A percentile compares a stretch with the other conserved stretches of the same genome.
phyloP scores from a whole-genome alignment of 768 basidiomycete species.

The Phylloporus sp. region DNA sequence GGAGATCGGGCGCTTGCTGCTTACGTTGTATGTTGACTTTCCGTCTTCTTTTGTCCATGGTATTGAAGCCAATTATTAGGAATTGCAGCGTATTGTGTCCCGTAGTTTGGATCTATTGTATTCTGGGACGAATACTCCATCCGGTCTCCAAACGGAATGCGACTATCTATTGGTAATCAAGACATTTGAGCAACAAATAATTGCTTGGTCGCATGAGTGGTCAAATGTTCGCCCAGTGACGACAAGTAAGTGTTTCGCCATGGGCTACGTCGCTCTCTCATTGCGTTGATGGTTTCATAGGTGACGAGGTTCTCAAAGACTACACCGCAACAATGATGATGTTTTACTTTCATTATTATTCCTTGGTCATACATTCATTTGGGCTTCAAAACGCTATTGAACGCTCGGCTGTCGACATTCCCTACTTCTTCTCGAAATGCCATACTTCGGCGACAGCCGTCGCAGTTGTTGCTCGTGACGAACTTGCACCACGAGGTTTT shows the following conservation, averaged over 20 bases:
- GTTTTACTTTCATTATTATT: constrained; percentile 83
- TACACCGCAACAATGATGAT: constrained; percentile 35
- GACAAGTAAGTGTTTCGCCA: constrained; percentile 15
- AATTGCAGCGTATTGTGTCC: constrained; percentile 85
- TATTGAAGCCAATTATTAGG: constrained; percentile 37
- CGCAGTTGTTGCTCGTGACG: constrained; percentile 70
- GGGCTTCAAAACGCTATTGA: constrained; percentile 96
- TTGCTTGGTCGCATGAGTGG: constrained; percentile 58
- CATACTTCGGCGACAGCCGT: constrained; percentile 69
- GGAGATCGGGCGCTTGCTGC: constrained; percentile 68
- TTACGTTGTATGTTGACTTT: constrained; percentile 57
- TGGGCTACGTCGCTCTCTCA: background rate
- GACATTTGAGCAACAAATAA: constrained; percentile 76
- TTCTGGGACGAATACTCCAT: constrained; percentile 71
- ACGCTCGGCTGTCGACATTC: constrained; percentile 63
- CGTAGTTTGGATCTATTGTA: constrained; percentile 89
- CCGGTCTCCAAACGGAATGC: constrained; percentile 77
- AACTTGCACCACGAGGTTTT: constrained; percentile 71
- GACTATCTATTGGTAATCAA: constrained; percentile 85
- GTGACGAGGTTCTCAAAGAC: constrained; percentile 25
- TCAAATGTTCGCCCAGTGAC: constrained; percentile 16
- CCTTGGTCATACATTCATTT: constrained; percentile 91
- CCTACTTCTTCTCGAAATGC: constrained; percentile 80
- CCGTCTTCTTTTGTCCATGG: background rate
- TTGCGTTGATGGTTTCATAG: constrained; percentile 12